A percentile compares a stretch with the other conserved stretches of the same genome.
phyloP scores from a whole-genome alignment of 1,284 basidiomycete genomes.

The Malassezia brasiliensis region DNA sequence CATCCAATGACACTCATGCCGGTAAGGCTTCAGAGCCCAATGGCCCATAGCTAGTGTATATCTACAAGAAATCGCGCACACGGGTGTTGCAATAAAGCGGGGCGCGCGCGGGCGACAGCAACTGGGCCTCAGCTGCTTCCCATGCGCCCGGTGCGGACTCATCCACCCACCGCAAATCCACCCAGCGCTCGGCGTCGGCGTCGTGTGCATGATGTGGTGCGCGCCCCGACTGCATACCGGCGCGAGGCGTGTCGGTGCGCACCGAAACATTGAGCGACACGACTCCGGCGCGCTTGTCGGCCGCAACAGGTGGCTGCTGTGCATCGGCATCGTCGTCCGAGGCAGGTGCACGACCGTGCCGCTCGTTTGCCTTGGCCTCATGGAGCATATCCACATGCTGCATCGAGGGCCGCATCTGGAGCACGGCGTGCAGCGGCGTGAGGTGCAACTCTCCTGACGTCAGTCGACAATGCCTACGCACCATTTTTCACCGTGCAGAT shows the following conservation, averaged over 20 bases:
- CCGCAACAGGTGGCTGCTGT: slow-evolving; percentile 16
- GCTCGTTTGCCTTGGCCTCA: slow-evolving; percentile 29
- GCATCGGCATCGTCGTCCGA: slow-evolving; percentile 31
- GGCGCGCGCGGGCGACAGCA: slow-evolving; percentile 3
- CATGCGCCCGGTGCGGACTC: slow-evolving; percentile 11
- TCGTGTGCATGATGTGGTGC: slow-evolving; percentile 7
- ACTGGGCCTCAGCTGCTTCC: background rate
- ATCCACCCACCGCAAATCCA: slow-evolving; percentile 40
- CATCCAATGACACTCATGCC: background rate
- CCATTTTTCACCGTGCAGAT: slow-evolving; percentile 38
- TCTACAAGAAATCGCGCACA: slow-evolving; percentile 9
- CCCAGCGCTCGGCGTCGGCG: slow-evolving; percentile 44
- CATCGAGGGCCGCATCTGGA: slow-evolving; percentile 44
- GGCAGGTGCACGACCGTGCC: slow-evolving; percentile 26
- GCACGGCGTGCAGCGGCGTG: slow-evolving; percentile 31
- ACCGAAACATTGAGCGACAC: slow-evolving; percentile 36
- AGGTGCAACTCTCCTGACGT: slow-evolving; percentile 34
- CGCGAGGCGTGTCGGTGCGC: slow-evolving; percentile 23
- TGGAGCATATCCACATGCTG: slow-evolving; percentile 43
- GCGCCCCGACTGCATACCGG: slow-evolving; percentile 27
- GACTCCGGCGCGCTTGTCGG: slow-evolving; percentile 18
- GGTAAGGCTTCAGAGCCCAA: background rate
- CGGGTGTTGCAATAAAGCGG: slow-evolving; percentile 4
- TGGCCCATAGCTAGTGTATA: background rate
- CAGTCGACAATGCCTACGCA: background rate